Conservation (phyloP, 2,329 filamentous ascomycete species). For the Macrophomina tecta region DNA sequence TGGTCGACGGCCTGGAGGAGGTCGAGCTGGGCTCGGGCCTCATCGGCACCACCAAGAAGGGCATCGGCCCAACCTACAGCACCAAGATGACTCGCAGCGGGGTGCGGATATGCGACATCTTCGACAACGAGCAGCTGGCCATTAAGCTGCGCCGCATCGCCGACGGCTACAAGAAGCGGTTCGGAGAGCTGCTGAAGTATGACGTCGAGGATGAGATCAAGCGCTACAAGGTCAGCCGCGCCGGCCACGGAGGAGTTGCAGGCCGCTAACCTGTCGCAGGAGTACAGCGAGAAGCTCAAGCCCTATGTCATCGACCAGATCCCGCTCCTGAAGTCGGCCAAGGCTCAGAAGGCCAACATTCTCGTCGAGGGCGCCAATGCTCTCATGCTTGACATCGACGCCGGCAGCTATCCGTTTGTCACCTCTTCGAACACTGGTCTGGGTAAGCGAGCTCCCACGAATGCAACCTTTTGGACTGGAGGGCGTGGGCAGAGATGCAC, state of each 20-base stretch:
- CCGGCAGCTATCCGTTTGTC: conserved; percentile 64
- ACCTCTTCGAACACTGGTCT: conserved; percentile 58
- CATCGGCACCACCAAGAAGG: conserved; percentile 58
- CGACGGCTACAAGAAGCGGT: conserved; percentile 69
- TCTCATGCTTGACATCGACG: conserved; percentile 69
- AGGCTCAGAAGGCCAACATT: conserved; percentile 64
- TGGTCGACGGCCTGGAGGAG: conserved; percentile 73
- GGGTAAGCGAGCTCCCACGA: conserved; percentile 10
- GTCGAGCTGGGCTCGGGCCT: conserved; percentile 57
- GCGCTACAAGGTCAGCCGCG: conserved; percentile 59
- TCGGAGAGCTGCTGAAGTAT: conserved; percentile 69
- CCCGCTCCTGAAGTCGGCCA: conserved; percentile 66
- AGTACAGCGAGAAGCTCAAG: conserved; percentile 63
- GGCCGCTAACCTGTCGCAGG: conserved; percentile 35
- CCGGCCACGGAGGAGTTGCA: background rate
- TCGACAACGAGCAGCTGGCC: conserved; percentile 70
- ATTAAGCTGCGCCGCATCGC: conserved; percentile 67
- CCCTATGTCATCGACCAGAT: conserved; percentile 72
- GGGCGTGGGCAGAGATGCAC: background rate
- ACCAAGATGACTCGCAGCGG: conserved; percentile 70
- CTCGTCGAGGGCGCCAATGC: conserved; percentile 73
- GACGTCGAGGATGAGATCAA: conserved; percentile 73
- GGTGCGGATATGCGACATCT: conserved; percentile 70
- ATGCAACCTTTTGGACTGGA: background rate
- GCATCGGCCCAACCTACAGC: conserved; percentile 65